A percentile compares a stretch with the other conserved stretches of the same genome.
Conservation (phyloP, 495 filamentous ascomycete species). For the Xylaria sp. region DNA sequence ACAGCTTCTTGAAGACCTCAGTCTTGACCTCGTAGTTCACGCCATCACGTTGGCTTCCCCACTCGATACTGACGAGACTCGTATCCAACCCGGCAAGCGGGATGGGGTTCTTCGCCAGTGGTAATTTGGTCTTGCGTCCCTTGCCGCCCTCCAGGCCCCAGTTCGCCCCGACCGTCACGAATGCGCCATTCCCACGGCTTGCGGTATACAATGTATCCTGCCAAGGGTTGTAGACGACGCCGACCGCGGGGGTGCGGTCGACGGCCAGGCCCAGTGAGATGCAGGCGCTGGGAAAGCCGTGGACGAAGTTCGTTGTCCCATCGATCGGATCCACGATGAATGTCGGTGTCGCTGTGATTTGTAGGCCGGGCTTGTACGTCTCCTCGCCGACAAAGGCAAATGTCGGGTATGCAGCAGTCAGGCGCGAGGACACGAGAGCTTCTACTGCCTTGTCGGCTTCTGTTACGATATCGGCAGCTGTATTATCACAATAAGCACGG, state of each 20-base stretch:
- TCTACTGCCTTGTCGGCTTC: conserved; percentile 88
- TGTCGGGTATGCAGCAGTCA: conserved; percentile 68
- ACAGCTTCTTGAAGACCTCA: conserved; percentile 72
- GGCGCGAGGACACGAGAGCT: conserved; percentile 69
- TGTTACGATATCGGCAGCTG: conserved; percentile 84
- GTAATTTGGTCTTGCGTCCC: conserved; percentile 47
- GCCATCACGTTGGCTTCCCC: conserved; percentile 76
- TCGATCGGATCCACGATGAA: conserved; percentile 93
- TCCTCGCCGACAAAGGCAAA: conserved; percentile 85
- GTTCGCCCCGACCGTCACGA: conserved; percentile 52
- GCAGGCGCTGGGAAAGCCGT: conserved; percentile 79
- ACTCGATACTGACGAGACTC: conserved; percentile 76
- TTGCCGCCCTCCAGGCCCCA: conserved; percentile 37
- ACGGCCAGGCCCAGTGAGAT: conserved; percentile 82
- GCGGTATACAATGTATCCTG: conserved; percentile 71
- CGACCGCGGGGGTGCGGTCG: conserved; percentile 68
- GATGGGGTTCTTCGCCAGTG: conserved; percentile 61
- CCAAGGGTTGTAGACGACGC: conserved; percentile 87
- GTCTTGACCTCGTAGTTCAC: conserved; percentile 78
- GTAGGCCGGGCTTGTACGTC: conserved; percentile 73
- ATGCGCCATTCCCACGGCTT: conserved; percentile 73
- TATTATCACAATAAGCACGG: not conserved
- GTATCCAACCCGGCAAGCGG: conserved; percentile 65
- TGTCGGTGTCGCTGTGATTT: conserved; percentile 73
- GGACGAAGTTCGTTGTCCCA: conserved; percentile 89